phyloP scores from a whole-genome alignment of 169 alveolate genomes.

The Toxoplasma gondii region DNA sequence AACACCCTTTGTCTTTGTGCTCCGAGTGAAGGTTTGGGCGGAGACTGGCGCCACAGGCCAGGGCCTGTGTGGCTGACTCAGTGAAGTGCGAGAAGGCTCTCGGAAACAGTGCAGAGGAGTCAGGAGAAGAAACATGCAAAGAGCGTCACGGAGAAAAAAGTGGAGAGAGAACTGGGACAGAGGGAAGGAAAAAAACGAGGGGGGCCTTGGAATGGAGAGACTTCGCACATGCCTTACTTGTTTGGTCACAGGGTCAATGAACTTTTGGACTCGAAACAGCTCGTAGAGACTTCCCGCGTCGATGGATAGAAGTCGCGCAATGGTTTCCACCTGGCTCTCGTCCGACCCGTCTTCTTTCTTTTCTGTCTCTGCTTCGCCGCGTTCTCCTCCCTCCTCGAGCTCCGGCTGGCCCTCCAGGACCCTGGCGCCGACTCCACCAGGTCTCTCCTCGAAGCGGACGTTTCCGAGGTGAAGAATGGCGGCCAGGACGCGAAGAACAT shows the following conservation, averaged over 20 bases:
- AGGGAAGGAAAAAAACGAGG: too few species aligned
- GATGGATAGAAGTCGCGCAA: not conserved
- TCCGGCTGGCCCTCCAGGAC: not conserved
- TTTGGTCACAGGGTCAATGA: slow-evolving; percentile 19
- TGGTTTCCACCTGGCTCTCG: not conserved
- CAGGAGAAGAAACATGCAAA: too few species aligned
- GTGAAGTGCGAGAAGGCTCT: too few species aligned
- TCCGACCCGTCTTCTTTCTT: not conserved
- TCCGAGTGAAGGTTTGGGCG: too few species aligned
- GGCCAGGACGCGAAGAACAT: not conserved
- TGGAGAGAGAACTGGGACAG: too few species aligned
- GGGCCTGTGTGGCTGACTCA: too few species aligned
- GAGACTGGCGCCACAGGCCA: too few species aligned
- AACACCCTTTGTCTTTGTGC: too few species aligned
- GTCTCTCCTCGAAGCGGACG: not conserved
- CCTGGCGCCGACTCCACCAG: slow-evolving; percentile 12
- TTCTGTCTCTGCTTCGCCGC: not conserved
- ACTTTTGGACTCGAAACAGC: not conserved
- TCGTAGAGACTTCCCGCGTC: not conserved
- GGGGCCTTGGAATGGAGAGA: too few species aligned
- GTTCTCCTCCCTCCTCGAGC: not conserved
- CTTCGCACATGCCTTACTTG: not conserved
- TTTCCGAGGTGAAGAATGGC: slow-evolving; percentile 54
- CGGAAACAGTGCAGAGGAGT: too few species aligned
- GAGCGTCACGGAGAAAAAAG: too few species aligned